phyloP scores from a whole-genome alignment of 2,329 filamentous ascomycete genomes.

The Ceratocystis albifundus region DNA sequence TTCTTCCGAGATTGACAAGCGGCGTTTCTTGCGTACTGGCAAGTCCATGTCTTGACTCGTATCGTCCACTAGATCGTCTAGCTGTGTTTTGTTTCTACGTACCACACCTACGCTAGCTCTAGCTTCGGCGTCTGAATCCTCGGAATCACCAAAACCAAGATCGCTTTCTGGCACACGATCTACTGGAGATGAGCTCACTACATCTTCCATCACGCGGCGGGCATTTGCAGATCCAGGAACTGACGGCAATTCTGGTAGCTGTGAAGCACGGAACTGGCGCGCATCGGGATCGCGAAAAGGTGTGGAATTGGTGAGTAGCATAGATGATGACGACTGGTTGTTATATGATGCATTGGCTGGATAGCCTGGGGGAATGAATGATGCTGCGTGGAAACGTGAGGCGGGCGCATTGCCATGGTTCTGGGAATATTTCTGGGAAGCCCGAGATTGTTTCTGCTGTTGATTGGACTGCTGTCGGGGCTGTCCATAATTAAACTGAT shows the following conservation, averaged over 20 bases:
- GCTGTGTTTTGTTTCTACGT: conserved; percentile 24
- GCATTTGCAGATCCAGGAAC: not conserved
- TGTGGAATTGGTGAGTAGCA: not conserved
- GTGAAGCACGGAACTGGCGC: not conserved
- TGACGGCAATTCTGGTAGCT: not conserved
- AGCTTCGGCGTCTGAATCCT: conserved; percentile 26
- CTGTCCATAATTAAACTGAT: not conserved
- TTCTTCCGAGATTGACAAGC: conserved; percentile 10
- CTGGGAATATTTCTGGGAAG: not conserved
- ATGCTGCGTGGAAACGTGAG: conserved; percentile 5
- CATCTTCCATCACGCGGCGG: not conserved
- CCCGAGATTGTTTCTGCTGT: not conserved
- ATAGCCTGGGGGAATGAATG: not conserved
- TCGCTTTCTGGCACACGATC: conserved; percentile 20
- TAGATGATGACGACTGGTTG: not conserved
- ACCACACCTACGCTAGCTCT: not conserved
- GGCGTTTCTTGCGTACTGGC: conserved; percentile 14
- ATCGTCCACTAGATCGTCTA: conserved; percentile 30
- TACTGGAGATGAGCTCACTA: conserved; percentile 7
- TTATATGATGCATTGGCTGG: too few species aligned
- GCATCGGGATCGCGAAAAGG: not conserved
- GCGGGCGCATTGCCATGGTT: not conserved
- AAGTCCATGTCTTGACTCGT: conserved; percentile 22
- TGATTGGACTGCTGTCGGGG: not conserved
- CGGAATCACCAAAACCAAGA: conserved; percentile 27